Evolutionary conservation across 768 basidiomycete genomes (phyloP).

Genomic region (Russula emetica): DNA sequence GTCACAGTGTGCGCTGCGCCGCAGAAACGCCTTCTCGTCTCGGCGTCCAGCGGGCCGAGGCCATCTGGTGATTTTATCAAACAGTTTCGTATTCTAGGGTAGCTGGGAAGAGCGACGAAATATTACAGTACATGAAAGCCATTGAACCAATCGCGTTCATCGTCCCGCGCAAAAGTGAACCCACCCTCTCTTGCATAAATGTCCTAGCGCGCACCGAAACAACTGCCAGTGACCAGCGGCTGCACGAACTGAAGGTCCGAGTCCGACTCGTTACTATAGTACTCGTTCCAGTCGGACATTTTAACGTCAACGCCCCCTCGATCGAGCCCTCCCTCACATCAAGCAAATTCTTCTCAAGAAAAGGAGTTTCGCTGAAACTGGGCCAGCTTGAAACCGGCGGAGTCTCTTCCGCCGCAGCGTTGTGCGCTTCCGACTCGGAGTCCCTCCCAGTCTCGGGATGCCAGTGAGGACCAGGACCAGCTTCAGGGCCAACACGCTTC

Average conservation of each 20-base stretch:
- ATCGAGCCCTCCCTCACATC: conserved; percentile 74
- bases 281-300: conserved; percentile 77
- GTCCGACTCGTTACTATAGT: conserved; percentile 93
- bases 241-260: too few species aligned
- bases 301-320: conserved; percentile 84
- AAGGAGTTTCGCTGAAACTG: conserved; percentile 69
- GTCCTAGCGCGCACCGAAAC: background rate
- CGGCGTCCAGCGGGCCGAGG: too few species aligned
- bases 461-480: conserved; percentile 19
- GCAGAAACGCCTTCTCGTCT: too few species aligned
- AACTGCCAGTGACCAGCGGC: too few species aligned
- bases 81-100: too few species aligned
- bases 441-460: background rate
- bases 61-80: too few species aligned
- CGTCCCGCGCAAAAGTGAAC: conserved; percentile 79
- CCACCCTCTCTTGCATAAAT: background rate
- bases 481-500: conserved; percentile 31
- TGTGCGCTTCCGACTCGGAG: conserved; percentile 4
- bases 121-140: too few species aligned
- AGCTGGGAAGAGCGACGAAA: conserved; percentile 27
- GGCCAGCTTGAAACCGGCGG: conserved; percentile 72
- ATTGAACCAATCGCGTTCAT: conserved; percentile 94
- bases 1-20: too few species aligned
- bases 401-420: conserved; percentile 35
- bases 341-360: conserved; percentile 84